A percentile compares a stretch with the other conserved stretches of the same genome.
These are phyloP conservation scores for Capronia americana DNA, from an alignment of 2,329 filamentous ascomycete genomes.

Conservation along the genomic window DNA sequence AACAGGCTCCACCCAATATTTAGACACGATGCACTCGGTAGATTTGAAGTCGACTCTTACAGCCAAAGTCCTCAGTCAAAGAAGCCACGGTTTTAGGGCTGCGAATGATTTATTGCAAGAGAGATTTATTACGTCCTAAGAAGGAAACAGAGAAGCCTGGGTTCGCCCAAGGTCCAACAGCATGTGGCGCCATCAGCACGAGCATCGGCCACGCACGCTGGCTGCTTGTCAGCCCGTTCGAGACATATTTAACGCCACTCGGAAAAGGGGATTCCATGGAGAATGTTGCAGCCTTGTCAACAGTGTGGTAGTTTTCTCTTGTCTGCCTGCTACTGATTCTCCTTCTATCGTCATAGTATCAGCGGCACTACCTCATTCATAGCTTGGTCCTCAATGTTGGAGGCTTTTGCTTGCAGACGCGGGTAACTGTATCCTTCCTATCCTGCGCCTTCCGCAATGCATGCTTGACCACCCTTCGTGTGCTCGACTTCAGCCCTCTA, in stretches of 20 bases:
- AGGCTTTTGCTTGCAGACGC: not conserved
- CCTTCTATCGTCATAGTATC: constrained; percentile 6
- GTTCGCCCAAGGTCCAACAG: not conserved
- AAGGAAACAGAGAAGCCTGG: constrained; percentile 16
- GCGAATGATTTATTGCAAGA: not conserved
- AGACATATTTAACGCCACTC: constrained; percentile 14
- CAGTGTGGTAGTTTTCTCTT: not conserved
- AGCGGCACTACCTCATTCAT: not conserved
- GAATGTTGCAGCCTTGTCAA: constrained; percentile 21
- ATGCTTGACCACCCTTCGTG: constrained; percentile 9
- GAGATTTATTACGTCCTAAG: not conserved
- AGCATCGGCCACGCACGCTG: constrained; percentile 13
- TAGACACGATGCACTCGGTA: not conserved
- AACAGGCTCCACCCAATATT: constrained; percentile 1
- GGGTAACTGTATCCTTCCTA: not conserved
- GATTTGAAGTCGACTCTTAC: not conserved
- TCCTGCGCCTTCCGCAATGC: constrained; percentile 24
- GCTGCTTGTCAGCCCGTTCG: not conserved
- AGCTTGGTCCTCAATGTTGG: not conserved
- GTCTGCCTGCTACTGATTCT: not conserved
- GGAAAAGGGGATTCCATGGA: not conserved
- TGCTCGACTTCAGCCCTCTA: constrained; percentile 4
- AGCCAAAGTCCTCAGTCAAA: not conserved
- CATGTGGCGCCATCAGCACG: constrained; percentile 19
- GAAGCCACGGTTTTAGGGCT: not conserved